Percentiles rank a stretch among this genome's conserved stretches.
These are phyloP conservation scores for Periconia sp. DNA, from an alignment of 2,329 filamentous ascomycete species.

Conservation along the genomic window DNA sequence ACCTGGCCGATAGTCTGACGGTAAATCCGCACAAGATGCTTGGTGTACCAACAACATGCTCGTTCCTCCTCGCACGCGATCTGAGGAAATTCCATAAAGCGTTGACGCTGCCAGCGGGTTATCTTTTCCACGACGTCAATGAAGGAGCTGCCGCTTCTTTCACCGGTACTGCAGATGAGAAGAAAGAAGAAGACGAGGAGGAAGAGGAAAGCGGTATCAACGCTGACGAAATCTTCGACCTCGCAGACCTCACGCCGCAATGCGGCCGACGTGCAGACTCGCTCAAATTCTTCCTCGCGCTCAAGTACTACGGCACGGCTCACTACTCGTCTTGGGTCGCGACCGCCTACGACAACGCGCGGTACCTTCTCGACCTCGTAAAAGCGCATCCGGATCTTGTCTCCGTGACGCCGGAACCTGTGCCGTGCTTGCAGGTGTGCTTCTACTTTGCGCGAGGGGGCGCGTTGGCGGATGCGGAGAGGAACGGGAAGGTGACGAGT, in stretches of 20 bases:
- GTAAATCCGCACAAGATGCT: conserved; percentile 99
- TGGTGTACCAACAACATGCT: conserved; percentile 85
- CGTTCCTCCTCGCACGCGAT: conserved; percentile 80
- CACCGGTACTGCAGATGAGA: background rate
- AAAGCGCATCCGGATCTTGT: conserved; percentile 61
- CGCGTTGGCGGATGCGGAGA: conserved; percentile 47
- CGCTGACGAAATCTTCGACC: conserved; percentile 69
- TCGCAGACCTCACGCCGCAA: conserved; percentile 90
- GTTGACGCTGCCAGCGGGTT: conserved; percentile 85
- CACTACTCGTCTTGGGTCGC: conserved; percentile 70
- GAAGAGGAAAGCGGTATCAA: background rate
- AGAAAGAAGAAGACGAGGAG: background rate
- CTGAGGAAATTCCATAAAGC: conserved; percentile 75
- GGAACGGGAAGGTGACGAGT: conserved; percentile 60
- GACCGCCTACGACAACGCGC: conserved; percentile 70
- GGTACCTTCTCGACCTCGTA: conserved; percentile 66
- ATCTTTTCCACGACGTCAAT: conserved; percentile 54
- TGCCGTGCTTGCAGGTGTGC: conserved; percentile 85
- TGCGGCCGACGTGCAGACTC: conserved; percentile 85
- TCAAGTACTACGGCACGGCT: conserved; percentile 81
- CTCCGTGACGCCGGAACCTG: conserved; percentile 73
- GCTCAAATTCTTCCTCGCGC: conserved; percentile 83
- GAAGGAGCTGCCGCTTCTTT: conserved; percentile 10
- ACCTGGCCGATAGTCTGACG: conserved; percentile 78
- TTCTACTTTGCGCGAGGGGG: conserved; percentile 78